Conservation (phyloP, 768 basidiomycete species). For the Suillus plorans region DNA sequence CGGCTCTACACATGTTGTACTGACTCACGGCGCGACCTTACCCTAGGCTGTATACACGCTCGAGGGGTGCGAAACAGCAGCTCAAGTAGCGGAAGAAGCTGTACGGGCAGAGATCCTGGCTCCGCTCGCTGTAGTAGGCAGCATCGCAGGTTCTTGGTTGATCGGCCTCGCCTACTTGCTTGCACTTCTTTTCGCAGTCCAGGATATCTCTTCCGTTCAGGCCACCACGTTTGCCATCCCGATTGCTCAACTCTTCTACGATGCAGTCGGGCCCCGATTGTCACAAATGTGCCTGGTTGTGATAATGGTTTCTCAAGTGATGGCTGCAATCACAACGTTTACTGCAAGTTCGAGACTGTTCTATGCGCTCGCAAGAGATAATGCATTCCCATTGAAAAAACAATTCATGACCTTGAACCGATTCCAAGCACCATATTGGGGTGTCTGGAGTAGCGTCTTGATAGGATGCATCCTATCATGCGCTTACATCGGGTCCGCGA, state of each 20-base stretch:
- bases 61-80: conserved; percentile 62
- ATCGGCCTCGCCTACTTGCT: conserved; percentile 59
- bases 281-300: conserved; percentile 52
- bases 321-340: conserved; percentile 57
- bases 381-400: conserved; percentile 47
- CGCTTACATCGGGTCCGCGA: conserved; percentile 55
- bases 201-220: conserved; percentile 50
- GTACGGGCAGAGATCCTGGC: conserved; percentile 55
- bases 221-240: conserved; percentile 54
- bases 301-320: conserved; percentile 49
- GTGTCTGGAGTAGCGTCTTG: conserved; percentile 54
- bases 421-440: conserved; percentile 53
- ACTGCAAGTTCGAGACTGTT: conserved; percentile 57
- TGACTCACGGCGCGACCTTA: not conserved
- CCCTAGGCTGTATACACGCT: conserved; percentile 55
- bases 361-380: conserved; percentile 56
- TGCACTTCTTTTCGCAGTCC: conserved; percentile 56
- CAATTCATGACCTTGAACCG: conserved; percentile 51
- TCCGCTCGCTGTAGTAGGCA: conserved; percentile 55
- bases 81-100: conserved; percentile 64
- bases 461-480: conserved; percentile 55
- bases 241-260: conserved; percentile 57
- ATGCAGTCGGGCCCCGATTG: conserved; percentile 47
- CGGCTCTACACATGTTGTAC: not conserved
- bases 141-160: conserved; percentile 56